A percentile compares a stretch with the other conserved stretches of the same genome.
Evolutionary conservation across 75 land plant species (phyloP).

Genomic region (Larix kaempferi): DNA sequence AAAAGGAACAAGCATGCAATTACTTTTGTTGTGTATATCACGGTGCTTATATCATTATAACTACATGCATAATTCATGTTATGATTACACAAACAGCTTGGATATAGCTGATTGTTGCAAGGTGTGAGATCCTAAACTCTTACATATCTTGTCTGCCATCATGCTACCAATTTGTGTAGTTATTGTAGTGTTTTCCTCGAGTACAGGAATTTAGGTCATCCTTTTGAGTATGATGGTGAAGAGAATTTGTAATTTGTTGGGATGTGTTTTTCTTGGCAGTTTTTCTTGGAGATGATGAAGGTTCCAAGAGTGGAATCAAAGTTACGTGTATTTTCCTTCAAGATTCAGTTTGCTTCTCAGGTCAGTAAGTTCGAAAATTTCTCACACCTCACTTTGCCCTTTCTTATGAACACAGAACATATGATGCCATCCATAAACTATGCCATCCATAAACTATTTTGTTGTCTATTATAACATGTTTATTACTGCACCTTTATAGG

Average conservation of each 20-base stretch:
- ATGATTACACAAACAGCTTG: not conserved
- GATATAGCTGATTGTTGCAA: not conserved
- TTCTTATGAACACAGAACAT: not conserved
- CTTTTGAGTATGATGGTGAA: too few relatives aligned
- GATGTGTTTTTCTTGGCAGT: constrained; percentile 38
- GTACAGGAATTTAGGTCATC: too few relatives aligned
- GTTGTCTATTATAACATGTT: not conserved
- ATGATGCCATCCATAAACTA: not conserved
- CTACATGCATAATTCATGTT: not conserved
- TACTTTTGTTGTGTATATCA: not conserved
- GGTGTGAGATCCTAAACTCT: too few relatives aligned
- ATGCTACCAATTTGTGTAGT: not conserved
- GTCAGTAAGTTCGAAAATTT: constrained; percentile 24
- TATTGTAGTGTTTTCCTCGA: not conserved
- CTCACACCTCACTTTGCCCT: not conserved
- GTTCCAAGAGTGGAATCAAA: constrained; percentile 95
- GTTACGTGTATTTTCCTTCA: constrained; percentile 90
- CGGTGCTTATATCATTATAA: not conserved
- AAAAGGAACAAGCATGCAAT: not conserved
- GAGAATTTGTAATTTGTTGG: not conserved
- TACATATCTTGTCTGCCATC: not conserved
- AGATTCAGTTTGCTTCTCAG: constrained; percentile 88
- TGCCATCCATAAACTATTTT: not conserved
- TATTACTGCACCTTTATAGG: constrained; percentile 33
- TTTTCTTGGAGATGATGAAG: constrained; percentile 92